These are phyloP conservation scores for Sideroxylon spinosum DNA, from an alignment of 179 eudicot species.

Conservation along the genomic window DNA sequence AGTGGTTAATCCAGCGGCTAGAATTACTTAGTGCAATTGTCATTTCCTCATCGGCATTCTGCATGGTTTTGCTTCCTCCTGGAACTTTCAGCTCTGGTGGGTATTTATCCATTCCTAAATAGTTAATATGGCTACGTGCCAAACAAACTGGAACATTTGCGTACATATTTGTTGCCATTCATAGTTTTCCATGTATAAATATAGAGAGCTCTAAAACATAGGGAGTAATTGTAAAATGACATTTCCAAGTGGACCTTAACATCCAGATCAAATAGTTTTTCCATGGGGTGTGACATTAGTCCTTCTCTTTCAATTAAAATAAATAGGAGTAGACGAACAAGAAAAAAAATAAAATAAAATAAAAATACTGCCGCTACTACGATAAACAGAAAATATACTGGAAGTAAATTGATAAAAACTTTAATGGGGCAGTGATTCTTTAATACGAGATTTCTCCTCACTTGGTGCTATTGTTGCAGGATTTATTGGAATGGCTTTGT, in stretches of 20 bases:
- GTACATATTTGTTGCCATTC: neutral
- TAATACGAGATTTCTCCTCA: neutral
- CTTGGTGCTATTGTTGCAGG: slow-evolving; percentile 24
- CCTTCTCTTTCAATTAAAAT: too few species aligned
- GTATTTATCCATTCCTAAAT: slow-evolving; percentile 6
- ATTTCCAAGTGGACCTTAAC: neutral
- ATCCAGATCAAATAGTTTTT: too few species aligned
- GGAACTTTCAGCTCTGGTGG: slow-evolving; percentile 75
- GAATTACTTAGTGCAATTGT: slow-evolving; percentile 60
- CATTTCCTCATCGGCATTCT: slow-evolving; percentile 59
- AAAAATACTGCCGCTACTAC: neutral
- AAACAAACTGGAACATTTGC: neutral
- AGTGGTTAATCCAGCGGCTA: slow-evolving; percentile 78
- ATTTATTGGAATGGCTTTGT: slow-evolving; percentile 49
- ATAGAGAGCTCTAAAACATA: neutral
- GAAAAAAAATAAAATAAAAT: neutral
- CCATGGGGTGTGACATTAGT: too few species aligned
- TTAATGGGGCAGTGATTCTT: neutral
- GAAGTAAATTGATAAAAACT: neutral
- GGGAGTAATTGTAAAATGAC: neutral
- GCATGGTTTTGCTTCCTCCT: slow-evolving; percentile 81
- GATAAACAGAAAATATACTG: neutral
- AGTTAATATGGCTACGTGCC: neutral
- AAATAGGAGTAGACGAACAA: too few species aligned
- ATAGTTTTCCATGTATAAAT: neutral